Conservation (phyloP, 306 rosid genomes). For the Lagenaria siceraria region DNA sequence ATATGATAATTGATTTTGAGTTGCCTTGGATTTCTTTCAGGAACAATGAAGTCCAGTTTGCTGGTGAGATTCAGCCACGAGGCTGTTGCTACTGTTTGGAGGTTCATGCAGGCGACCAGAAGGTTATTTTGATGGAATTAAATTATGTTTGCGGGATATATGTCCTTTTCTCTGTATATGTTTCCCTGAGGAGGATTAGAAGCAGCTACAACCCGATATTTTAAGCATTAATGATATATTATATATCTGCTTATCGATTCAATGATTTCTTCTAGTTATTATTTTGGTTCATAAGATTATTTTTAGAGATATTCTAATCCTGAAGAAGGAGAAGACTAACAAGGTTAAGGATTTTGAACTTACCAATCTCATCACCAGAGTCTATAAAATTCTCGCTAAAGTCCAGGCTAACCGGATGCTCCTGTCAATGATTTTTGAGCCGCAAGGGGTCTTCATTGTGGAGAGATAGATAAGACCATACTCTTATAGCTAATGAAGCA, state of each 20-base stretch:
- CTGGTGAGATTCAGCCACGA: constrained; percentile 83
- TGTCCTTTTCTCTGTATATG: background rate
- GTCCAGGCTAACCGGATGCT: too few species aligned
- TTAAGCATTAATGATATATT: background rate
- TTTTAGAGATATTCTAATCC: background rate
- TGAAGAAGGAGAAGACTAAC: too few species aligned
- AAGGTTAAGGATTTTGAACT: too few species aligned
- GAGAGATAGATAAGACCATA: too few species aligned
- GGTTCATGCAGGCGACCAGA: constrained; percentile 48
- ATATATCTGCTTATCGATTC: background rate
- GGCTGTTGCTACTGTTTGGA: constrained; percentile 62
- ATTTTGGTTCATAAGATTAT: background rate
- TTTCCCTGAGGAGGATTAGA: background rate
- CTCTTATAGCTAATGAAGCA: too few species aligned
- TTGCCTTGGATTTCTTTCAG: constrained; percentile 20
- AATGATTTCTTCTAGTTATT: background rate
- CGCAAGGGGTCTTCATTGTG: too few species aligned
- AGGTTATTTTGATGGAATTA: constrained; percentile 32
- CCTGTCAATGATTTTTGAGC: too few species aligned
- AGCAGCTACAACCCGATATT: background rate
- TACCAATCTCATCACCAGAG: too few species aligned
- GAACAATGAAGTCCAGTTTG: constrained; percentile 96
- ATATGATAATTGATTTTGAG: constrained; percentile 1
- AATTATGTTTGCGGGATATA: background rate
- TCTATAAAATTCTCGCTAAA: too few species aligned